Conservation (phyloP, 345 rosid genomes). For the Heritiera fomes region DNA sequence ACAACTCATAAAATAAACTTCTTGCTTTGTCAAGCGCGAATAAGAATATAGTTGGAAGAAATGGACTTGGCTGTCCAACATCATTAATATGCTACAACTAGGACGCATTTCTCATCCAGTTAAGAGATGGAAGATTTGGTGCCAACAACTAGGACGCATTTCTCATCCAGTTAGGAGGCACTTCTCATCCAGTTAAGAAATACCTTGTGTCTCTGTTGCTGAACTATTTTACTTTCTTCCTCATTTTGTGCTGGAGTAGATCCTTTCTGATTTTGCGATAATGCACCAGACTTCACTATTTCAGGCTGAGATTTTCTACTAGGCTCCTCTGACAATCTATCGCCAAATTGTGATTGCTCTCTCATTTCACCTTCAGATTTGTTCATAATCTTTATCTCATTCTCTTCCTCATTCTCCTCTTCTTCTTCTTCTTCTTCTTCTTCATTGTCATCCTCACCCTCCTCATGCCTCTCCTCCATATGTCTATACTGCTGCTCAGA, state of each 20-base stretch:
- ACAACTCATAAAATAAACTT: background rate
- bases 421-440: constrained; percentile 41
- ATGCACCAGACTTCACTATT: constrained; percentile 33
- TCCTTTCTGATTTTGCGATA: constrained; percentile 36
- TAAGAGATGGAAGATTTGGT: background rate
- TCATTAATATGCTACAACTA: background rate
- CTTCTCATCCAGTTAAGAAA: too few species aligned
- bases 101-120: background rate
- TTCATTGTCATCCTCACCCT: constrained; percentile 37
- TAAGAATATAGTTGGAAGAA: background rate
- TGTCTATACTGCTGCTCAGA: constrained; percentile 46
- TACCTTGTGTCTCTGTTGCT: constrained; percentile 62
- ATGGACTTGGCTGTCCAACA: background rate
- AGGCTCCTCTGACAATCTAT: constrained; percentile 44
- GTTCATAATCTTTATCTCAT: constrained; percentile 45
- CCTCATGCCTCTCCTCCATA: constrained; percentile 38
- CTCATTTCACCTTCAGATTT: constrained; percentile 39
- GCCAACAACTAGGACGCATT: background rate
- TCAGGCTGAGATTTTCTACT: constrained; percentile 43
- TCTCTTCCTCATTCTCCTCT: constrained; percentile 43
- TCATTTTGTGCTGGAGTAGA: constrained; percentile 35
- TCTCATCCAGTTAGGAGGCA: background rate
- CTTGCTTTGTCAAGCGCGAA: background rate
- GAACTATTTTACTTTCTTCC: constrained; percentile 45
- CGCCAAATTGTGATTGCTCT: constrained; percentile 40